Conservation (phyloP, 73 alveolate genomes). For the Stentor roeselii region DNA sequence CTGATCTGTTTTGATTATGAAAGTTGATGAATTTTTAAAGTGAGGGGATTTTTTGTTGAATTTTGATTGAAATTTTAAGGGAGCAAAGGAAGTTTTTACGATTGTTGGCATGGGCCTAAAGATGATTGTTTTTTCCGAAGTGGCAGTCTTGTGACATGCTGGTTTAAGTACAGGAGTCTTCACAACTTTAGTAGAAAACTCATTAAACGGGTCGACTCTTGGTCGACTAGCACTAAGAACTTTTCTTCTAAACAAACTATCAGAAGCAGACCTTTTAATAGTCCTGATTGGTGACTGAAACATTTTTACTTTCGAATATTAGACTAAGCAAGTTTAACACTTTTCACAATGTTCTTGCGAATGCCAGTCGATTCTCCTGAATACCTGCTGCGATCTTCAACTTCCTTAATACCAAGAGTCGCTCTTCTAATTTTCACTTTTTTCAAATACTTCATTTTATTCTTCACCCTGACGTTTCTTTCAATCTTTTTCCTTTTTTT, state of each 20-base stretch:
- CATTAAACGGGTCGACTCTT: neutral
- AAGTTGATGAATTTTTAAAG: neutral
- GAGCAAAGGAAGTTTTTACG: neutral
- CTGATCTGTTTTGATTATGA: too few species aligned
- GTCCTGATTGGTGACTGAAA: too few species aligned
- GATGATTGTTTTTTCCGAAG: neutral
- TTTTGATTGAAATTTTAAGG: neutral
- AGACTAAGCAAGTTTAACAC: slow-evolving; percentile 12
- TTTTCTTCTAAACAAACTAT: too few species aligned
- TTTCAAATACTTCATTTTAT: neutral
- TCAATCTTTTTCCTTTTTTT: slow-evolving; percentile 23
- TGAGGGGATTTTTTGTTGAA: neutral
- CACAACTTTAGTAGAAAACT: neutral
- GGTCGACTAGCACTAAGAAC: too few species aligned
- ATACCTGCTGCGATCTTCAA: neutral
- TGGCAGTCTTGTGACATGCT: neutral
- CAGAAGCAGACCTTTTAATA: too few species aligned
- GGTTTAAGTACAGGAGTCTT: neutral
- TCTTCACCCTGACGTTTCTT: slow-evolving; percentile 29
- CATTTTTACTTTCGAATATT: neutral
- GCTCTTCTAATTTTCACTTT: neutral
- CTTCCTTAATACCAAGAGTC: neutral
- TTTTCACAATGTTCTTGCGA: slow-evolving; percentile 22
- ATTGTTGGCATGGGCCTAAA: too few species aligned
- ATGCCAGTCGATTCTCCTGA: slow-evolving; percentile 29